A percentile compares a stretch with the other conserved stretches of the same genome.
phyloP scores from a whole-genome alignment of 2,329 filamentous ascomycete genomes.

The Apiospora malaysiana region DNA sequence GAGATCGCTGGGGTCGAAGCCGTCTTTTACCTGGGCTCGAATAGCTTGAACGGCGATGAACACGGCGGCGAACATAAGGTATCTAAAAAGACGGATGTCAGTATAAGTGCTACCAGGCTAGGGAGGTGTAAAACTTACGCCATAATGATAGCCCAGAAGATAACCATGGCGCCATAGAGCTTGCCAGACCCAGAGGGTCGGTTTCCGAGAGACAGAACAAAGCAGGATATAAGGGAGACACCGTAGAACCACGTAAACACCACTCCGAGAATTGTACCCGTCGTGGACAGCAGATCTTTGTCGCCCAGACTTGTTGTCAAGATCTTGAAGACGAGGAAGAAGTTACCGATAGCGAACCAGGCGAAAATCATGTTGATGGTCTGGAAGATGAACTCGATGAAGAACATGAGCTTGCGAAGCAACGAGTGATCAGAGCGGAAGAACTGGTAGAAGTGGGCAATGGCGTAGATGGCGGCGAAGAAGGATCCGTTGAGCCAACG shows the following conservation, averaged over 20 bases:
- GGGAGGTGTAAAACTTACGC: slow-evolving; percentile 59
- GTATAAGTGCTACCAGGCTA: neutral
- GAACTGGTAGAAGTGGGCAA: slow-evolving; percentile 95
- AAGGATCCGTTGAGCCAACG: slow-evolving; percentile 98
- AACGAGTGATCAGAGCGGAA: slow-evolving; percentile 91
- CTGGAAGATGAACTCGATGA: slow-evolving; percentile 93
- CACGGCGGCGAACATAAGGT: slow-evolving; percentile 92
- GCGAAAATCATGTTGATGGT: slow-evolving; percentile 97
- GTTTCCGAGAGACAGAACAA: slow-evolving; percentile 93
- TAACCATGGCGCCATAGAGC: slow-evolving; percentile 96
- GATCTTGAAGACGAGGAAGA: slow-evolving; percentile 98
- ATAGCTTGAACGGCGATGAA: slow-evolving; percentile 93
- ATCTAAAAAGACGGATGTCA: slow-evolving; percentile 51
- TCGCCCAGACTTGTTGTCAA: slow-evolving; percentile 84
- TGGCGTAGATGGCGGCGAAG: slow-evolving; percentile 94
- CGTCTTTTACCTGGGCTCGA: slow-evolving; percentile 65
- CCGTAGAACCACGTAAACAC: slow-evolving; percentile 97
- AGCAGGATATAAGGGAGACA: slow-evolving; percentile 89
- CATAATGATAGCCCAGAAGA: slow-evolving; percentile 98
- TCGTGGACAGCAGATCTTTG: slow-evolving; percentile 71
- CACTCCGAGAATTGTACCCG: slow-evolving; percentile 81
- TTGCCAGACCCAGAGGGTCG: slow-evolving; percentile 91
- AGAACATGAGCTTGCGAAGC: slow-evolving; percentile 85
- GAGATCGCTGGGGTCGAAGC: slow-evolving; percentile 73
- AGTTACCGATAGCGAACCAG: slow-evolving; percentile 98